A percentile compares a stretch with the other conserved stretches of the same genome.
These are phyloP conservation scores for Euclidium syriacum DNA, from an alignment of 345 rosid species.

Conservation along the genomic window DNA sequence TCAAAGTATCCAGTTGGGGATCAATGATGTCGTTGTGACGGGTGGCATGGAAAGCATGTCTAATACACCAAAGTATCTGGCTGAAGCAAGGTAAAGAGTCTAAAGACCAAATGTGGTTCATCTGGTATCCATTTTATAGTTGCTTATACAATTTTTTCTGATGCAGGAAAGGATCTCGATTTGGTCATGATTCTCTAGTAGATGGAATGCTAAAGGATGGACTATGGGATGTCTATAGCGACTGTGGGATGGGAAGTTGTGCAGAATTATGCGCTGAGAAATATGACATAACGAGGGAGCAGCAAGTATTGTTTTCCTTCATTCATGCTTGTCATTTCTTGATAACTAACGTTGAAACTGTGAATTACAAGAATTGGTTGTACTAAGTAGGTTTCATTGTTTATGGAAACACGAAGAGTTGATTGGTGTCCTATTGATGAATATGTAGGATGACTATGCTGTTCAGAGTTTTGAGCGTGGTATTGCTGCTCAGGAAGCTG, in stretches of 20 bases:
- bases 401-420: neutral
- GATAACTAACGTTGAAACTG: neutral
- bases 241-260: constrained; percentile 92
- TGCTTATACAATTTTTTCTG: constrained; percentile 25
- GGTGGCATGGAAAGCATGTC: constrained; percentile 99
- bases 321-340: neutral
- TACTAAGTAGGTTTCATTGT: neutral
- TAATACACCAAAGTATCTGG: constrained; percentile 81
- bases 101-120: too few species aligned
- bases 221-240: constrained; percentile 91
- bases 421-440: neutral
- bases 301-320: constrained; percentile 46
- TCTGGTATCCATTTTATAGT: neutral
- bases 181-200: constrained; percentile 86
- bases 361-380: neutral
- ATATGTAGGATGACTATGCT: constrained; percentile 73
- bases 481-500: constrained; percentile 84
- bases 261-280: constrained; percentile 91
- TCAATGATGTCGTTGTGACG: constrained; percentile 89
- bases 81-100: constrained; percentile 80
- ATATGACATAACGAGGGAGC: constrained; percentile 67
- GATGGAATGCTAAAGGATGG: constrained; percentile 99
- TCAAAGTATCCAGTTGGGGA: constrained; percentile 89
- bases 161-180: constrained; percentile 92
- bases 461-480: constrained; percentile 96